Percentiles rank a stretch among this genome's conserved stretches.
Conservation (phyloP, 495 filamentous ascomycete genomes). For the Usnea hakonensis region DNA sequence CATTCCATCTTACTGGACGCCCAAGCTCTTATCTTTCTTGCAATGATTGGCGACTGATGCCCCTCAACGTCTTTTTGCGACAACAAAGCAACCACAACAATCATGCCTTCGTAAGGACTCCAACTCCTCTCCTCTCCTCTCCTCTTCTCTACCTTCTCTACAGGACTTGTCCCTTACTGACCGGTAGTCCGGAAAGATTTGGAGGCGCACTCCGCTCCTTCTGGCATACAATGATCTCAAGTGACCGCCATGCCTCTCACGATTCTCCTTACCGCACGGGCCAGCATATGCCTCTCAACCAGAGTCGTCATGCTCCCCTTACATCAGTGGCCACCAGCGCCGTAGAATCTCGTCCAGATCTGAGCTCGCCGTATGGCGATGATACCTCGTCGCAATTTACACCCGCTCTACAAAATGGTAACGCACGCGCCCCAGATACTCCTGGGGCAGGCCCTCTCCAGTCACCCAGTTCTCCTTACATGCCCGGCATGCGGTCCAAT, state of each 20-base stretch:
- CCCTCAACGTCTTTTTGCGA: constrained; percentile 5
- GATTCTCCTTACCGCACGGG: constrained; percentile 83
- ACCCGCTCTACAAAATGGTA: constrained; percentile 46
- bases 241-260: constrained; percentile 69
- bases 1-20: not conserved
- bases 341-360: constrained; percentile 66
- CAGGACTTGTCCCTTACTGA: constrained; percentile 7
- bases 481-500: constrained; percentile 78
- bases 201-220: constrained; percentile 64
- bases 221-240: constrained; percentile 92
- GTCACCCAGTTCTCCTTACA: constrained; percentile 63
- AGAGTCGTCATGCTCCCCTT: constrained; percentile 61
- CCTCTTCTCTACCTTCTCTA: not conserved
- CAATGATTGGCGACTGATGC: constrained; percentile 9
- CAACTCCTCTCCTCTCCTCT: not conserved
- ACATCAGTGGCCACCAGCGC: constrained; percentile 73
- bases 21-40: not conserved
- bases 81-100: constrained; percentile 11
- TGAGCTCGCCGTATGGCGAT: constrained; percentile 67
- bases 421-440: constrained; percentile 51
- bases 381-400: constrained; percentile 46
- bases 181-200: constrained; percentile 37
- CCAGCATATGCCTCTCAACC: constrained; percentile 67
- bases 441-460: constrained; percentile 32
- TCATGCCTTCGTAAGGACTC: constrained; percentile 19